phyloP scores from a whole-genome alignment of 148 eudicot genomes.

The Spergularia marina region DNA sequence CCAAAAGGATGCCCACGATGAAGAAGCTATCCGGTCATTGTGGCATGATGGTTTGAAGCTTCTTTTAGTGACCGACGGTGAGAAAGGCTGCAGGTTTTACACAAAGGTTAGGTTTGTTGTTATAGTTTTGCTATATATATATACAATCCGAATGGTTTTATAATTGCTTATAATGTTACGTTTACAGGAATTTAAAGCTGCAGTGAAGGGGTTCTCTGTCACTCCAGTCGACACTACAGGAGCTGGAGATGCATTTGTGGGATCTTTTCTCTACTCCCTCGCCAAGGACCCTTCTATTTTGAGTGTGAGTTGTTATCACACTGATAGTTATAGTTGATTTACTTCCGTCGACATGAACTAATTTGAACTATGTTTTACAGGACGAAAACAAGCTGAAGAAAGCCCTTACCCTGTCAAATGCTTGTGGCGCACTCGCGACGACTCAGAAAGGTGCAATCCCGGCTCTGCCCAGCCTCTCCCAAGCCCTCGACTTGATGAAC shows the following conservation, averaged over 20 bases:
- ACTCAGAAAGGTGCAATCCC: constrained; percentile 63
- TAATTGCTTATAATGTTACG: too few relatives aligned
- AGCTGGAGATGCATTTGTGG: constrained; percentile 67
- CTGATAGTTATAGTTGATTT: too few relatives aligned
- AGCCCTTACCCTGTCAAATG: constrained; percentile 37
- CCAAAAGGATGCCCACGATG: constrained; percentile 27
- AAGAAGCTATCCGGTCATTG: constrained; percentile 35
- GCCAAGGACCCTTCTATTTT: constrained; percentile 38
- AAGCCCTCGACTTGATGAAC: constrained; percentile 29
- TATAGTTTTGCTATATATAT: too few relatives aligned
- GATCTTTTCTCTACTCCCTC: constrained; percentile 39
- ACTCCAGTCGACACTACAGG: constrained; percentile 60
- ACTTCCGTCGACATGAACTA: too few relatives aligned
- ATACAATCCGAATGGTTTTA: too few relatives aligned
- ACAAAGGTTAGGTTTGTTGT: constrained; percentile 43
- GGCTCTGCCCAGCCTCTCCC: constrained; percentile 43
- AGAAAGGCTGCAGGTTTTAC: constrained; percentile 53
- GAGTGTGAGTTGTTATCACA: constrained; percentile 20
- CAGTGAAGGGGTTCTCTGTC: constrained; percentile 39
- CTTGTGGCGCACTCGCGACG: constrained; percentile 54
- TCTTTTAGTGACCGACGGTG: constrained; percentile 53
- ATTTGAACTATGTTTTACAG: constrained; percentile 11
- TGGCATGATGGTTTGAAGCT: constrained; percentile 50
- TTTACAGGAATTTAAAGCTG: constrained; percentile 44
- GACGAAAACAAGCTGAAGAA: constrained; percentile 46